Percentiles rank a stretch among this genome's conserved stretches.
phyloP scores from a whole-genome alignment of 305 asterid species.

The Salvia sclarea region DNA sequence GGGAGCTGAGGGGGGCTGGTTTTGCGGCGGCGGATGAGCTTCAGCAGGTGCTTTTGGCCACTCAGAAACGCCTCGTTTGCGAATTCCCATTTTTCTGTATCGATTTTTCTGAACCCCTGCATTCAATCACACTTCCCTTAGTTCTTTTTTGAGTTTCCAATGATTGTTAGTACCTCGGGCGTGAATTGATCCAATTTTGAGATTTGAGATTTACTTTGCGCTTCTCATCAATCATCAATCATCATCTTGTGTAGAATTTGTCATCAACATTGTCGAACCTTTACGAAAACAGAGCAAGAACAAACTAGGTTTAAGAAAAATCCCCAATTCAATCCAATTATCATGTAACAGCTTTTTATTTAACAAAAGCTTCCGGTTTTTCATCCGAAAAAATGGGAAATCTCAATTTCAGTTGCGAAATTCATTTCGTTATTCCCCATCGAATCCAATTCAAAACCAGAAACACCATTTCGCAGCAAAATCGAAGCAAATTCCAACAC shows the following conservation, averaged over 20 bases:
- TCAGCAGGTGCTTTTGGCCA: slow-evolving; percentile 59
- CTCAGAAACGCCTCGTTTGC: slow-evolving; percentile 61
- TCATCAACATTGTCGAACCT: slow-evolving; percentile 34
- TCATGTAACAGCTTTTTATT: no score
- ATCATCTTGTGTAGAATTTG: not conserved
- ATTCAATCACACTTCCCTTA: slow-evolving; percentile 29
- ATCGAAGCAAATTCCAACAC: not conserved
- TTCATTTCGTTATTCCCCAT: not conserved
- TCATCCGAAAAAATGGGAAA: not conserved
- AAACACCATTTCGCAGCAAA: not conserved
- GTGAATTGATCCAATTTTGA: no score
- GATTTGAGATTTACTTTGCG: not conserved
- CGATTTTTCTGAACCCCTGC: slow-evolving; percentile 88
- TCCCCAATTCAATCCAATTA: no score
- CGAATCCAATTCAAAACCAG: not conserved
- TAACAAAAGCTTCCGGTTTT: not conserved
- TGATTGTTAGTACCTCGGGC: slow-evolving; percentile 23
- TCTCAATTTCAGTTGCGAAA: no score
- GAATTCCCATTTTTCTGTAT: slow-evolving; percentile 77
- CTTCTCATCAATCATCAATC: not conserved
- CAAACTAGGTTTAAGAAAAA: slow-evolving; percentile 24
- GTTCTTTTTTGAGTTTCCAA: slow-evolving; percentile 24
- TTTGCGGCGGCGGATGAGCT: slow-evolving; percentile 56
- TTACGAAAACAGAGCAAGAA: slow-evolving; percentile 39
- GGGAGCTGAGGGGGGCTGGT: slow-evolving; percentile 31